phyloP scores from a whole-genome alignment of 176 grass and related monocot species.

The Miscanthus lutarioriparius region DNA sequence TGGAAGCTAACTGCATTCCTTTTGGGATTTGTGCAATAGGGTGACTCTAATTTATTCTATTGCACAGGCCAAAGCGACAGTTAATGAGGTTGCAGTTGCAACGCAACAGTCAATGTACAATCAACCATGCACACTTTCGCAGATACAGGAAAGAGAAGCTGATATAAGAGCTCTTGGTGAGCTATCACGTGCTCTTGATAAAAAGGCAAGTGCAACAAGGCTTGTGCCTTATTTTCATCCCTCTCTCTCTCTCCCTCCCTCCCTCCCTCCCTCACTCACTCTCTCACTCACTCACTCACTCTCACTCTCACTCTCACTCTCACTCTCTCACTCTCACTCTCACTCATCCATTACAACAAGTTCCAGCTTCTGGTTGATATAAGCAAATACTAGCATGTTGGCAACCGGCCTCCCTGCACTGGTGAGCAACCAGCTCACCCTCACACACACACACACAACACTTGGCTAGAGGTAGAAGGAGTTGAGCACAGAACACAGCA shows the following conservation, averaged over 20 bases:
- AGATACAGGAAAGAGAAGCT: conserved; percentile 99
- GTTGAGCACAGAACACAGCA: no score
- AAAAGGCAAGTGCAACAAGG: conserved; percentile 61
- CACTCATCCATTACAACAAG: no score
- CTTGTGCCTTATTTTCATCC: not conserved
- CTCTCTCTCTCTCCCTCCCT: not conserved
- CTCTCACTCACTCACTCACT: no score
- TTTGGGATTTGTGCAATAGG: conserved; percentile 55
- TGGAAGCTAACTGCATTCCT: conserved; percentile 31
- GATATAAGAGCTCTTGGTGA: conserved; percentile 98
- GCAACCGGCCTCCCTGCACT: no score
- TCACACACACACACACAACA: no score
- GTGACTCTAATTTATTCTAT: conserved; percentile 75
- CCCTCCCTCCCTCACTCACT: no score
- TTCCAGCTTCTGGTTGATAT: no score
- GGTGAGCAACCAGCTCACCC: no score
- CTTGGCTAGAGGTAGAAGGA: no score
- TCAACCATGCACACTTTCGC: conserved; percentile 81
- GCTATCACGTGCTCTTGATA: conserved; percentile 89
- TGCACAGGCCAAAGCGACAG: conserved; percentile 76
- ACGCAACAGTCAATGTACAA: conserved; percentile 80
- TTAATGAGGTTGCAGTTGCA: conserved; percentile 68
- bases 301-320: no score
- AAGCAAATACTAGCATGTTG: no score
- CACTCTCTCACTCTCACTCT: no score